Base-by-base conservation (phyloP, 2,329 filamentous ascomycete species). In the Fusarium sp. region DNA sequence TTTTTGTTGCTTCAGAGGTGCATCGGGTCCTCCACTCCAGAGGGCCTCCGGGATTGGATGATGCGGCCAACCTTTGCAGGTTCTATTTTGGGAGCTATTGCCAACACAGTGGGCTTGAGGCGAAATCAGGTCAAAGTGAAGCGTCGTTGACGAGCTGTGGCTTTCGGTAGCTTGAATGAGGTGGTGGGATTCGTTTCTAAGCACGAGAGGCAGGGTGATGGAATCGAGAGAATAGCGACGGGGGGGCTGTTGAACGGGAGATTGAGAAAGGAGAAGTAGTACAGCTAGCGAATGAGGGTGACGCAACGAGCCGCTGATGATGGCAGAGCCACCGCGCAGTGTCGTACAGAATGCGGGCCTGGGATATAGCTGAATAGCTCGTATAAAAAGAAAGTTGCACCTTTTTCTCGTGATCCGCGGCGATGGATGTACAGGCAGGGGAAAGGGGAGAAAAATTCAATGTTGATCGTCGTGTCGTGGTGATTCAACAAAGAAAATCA, bases 81-180 rank as follows among this genome's bases (percentile, higher is more conserved):
- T 69, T 54, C 73, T 75, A 75, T 75, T 75, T 73, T 75, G 60
- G 48, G 66, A 58, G 55, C 60, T 30, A 60, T 57, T 71, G 73
- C 69, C 73, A 75, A 23, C 69, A 64, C 70, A 73, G 46, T 44
- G 67, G 64, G 60, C 46, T 57, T 59, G 51, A 47, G 15, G 44
- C 30, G 36, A 53, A 54, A 60, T 52, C 41, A 61, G 47, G 51
- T 28, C 59, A 58, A 54, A 43, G 12, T 50, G 23, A 50, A 36
- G 47, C 47, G 47, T 43, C 36, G 37, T 34, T 10, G 46, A 18
- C 13, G 31, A 47, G 40, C 48, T 30, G 39, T 46, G 48, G 27
- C 30, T 54, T 52, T 48, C 50, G 18, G 34, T 39, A 52, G 51
- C 37, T 44, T 53, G 31, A 27, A 43, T 28, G 48, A 36, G 30